phyloP scores from a whole-genome alignment of 768 basidiomycete species.

The Cytidiella melzeri region DNA sequence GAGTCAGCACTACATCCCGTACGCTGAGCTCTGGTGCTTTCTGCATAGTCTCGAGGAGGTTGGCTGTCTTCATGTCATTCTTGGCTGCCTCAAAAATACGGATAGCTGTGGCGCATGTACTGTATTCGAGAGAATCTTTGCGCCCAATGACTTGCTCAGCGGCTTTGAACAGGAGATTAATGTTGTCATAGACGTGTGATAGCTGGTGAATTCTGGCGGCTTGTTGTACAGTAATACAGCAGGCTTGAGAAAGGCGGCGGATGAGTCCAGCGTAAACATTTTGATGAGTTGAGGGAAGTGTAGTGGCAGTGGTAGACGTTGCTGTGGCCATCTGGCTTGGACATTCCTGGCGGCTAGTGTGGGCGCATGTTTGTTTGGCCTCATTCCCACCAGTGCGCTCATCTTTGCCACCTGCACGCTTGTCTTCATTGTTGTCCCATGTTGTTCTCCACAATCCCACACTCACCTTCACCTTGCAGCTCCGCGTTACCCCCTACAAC shows the following conservation, averaged over 20 bases:
- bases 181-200: slow-evolving; percentile 31
- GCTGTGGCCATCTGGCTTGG: not conserved
- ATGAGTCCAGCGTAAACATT: slow-evolving; percentile 7
- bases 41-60: slow-evolving; percentile 18
- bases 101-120: slow-evolving; percentile 31
- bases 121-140: slow-evolving; percentile 31
- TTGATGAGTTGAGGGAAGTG: not conserved
- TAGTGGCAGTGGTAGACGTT: not conserved
- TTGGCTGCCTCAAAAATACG: slow-evolving; percentile 21
- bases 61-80: slow-evolving; percentile 21
- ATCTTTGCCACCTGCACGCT: not conserved
- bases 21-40: slow-evolving; percentile 20
- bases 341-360: too few species aligned
- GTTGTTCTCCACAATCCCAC: too few species aligned
- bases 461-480: too few species aligned
- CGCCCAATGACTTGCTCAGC: slow-evolving; percentile 31
- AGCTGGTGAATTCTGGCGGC: slow-evolving; percentile 20
- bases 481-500: not conserved
- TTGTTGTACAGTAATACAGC: slow-evolving; percentile 11
- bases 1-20: slow-evolving; percentile 24
- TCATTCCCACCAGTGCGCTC: not conserved
- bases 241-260: slow-evolving; percentile 18
- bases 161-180: slow-evolving; percentile 26
- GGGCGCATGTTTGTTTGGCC: not conserved
- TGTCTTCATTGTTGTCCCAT: not conserved